Base-by-base conservation (phyloP, 768 basidiomycete genomes). In the Rhodosporidiobolus sp. region DNA sequence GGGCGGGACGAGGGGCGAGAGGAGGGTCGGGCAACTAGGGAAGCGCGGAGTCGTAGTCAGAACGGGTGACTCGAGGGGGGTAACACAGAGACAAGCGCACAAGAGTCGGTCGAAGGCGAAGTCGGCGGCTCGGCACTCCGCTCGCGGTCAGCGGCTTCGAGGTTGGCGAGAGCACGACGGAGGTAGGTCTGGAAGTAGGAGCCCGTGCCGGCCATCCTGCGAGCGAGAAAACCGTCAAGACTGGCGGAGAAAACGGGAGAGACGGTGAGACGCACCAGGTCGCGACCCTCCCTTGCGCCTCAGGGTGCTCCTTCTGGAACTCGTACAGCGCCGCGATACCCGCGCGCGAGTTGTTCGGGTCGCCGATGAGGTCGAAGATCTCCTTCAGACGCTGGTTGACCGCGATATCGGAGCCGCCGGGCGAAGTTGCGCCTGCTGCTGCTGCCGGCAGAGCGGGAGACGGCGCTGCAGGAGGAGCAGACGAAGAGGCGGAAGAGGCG, bases 301-400 rank as follows among this genome's bases (percentile, higher is more conserved):
- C 81, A 0, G 93, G 94, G 79, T 96, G 87, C 38, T 88, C 89
- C 82, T 94, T 94, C 78, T 97, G 82, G 84, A 94, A 97, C 48
- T 92, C 89, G 80, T 97, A 92, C 32, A 99, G 83, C 77, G 94
- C 92, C 6, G 92, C 94, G 67, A 98, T 94, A 7, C 92, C 92
- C 1, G 53, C 17, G 17, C 79, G 65, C 57, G 76, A 77, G 8
- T 70, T 60, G 56, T 70, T 66, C 11, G 75, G 70, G 54, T 76
- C 77, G 4, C 77, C 77, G n/a, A 79, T 79, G 52, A 67, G 35
- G 63, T 78, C 74, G n/a, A 78, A 77, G 50, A 79, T 79, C 62
- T 74, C 75, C 66, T 76, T 76, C 22, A 78, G 59, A 4, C 63
- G 65, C 46, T 72, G 68, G 52, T 75, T 74, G 32, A 76, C 52